Percentiles rank a stretch among this genome's conserved stretches.
Evolutionary conservation across 2,329 filamentous ascomycete species (phyloP).

Genomic region (Bertia moriformis): DNA sequence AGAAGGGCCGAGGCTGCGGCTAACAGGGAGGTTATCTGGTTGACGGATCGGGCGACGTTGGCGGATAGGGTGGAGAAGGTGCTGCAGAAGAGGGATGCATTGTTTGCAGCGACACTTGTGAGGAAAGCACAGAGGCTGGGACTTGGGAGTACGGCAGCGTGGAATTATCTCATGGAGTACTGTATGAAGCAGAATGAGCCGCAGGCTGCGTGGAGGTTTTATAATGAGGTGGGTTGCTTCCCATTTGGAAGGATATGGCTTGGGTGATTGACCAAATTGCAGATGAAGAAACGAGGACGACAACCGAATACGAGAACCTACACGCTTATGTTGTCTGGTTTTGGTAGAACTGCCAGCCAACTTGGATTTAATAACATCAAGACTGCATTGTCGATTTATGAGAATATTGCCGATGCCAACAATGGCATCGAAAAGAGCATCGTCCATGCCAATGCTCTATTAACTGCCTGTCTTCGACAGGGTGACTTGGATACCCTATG

Average conservation of each 20-base stretch:
- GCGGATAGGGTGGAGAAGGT: background rate
- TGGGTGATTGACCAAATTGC: background rate
- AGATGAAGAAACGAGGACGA: slow-evolving; percentile 1
- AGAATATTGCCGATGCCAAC: background rate
- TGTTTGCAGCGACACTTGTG: background rate
- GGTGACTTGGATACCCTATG: background rate
- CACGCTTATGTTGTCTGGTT: background rate
- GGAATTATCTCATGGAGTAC: background rate
- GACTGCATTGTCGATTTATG: background rate
- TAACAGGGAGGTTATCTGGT: background rate
- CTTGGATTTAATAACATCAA: background rate
- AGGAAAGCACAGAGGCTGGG: background rate
- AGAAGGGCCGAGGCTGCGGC: background rate
- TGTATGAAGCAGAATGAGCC: background rate
- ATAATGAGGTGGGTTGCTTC: background rate
- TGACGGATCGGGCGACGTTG: background rate
- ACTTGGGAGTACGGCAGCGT: background rate
- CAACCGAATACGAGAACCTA: background rate
- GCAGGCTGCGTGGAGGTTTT: background rate
- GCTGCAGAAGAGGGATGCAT: background rate
- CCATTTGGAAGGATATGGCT: background rate
- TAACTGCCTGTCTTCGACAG: background rate
- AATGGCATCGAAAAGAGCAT: background rate
- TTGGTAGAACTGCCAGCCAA: background rate
- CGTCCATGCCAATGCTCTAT: background rate